phyloP scores from a whole-genome alignment of 768 basidiomycete genomes.

The Russula sp. region DNA sequence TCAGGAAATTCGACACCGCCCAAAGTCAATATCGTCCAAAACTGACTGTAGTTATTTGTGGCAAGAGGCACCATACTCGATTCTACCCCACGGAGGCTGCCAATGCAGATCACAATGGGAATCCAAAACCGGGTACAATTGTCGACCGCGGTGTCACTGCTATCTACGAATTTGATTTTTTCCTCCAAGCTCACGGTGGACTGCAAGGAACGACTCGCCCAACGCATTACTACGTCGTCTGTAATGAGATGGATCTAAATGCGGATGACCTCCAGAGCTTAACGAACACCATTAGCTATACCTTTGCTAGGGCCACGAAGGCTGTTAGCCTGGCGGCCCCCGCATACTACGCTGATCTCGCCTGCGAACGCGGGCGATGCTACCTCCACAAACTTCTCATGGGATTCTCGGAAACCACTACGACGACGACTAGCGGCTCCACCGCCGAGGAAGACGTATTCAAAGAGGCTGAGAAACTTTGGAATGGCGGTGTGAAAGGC shows the following conservation, averaged over 20 bases:
- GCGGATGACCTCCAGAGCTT: slow-evolving; percentile 47
- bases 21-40: slow-evolving; percentile 37
- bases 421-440: slow-evolving; percentile 31
- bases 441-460: slow-evolving; percentile 42
- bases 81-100: slow-evolving; percentile 44
- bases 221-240: slow-evolving; percentile 49
- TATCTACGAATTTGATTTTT: slow-evolving; percentile 50
- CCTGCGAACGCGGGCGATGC: slow-evolving; percentile 47
- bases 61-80: slow-evolving; percentile 52
- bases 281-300: slow-evolving; percentile 48
- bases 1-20: slow-evolving; percentile 32
- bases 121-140: slow-evolving; percentile 46
- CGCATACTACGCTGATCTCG: slow-evolving; percentile 42
- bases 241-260: slow-evolving; percentile 44
- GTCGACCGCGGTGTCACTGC: slow-evolving; percentile 50
- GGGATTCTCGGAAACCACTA: slow-evolving; percentile 31
- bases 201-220: slow-evolving; percentile 43
- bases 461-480: slow-evolving; percentile 45
- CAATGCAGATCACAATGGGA: slow-evolving; percentile 39
- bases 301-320: slow-evolving; percentile 54
- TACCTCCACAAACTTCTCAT: slow-evolving; percentile 44
- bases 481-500: slow-evolving; percentile 50
- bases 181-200: slow-evolving; percentile 45
- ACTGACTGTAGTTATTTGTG: slow-evolving; percentile 47
- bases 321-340: slow-evolving; percentile 40